These are phyloP conservation scores for Lactifluus hygrophoroides DNA, from an alignment of 768 basidiomycete species.

Conservation along the genomic window DNA sequence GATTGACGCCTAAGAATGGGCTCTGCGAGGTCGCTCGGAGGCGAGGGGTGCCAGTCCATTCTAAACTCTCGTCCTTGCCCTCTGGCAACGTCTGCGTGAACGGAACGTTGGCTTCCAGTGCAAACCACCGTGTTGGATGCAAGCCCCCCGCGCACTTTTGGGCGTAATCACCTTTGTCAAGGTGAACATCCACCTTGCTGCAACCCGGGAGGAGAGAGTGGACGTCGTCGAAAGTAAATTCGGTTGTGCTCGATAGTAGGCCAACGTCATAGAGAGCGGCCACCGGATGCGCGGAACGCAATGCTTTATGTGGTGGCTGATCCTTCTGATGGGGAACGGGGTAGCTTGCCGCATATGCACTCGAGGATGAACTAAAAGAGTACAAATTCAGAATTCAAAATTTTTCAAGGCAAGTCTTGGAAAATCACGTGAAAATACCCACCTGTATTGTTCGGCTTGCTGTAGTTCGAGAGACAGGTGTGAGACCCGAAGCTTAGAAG, in stretches of 20 bases:
- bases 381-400: too few species aligned
- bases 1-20: constrained; percentile 11
- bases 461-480: constrained; percentile 48
- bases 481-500: constrained; percentile 47
- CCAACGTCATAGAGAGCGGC: constrained; percentile 42
- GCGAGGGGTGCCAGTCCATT: constrained; percentile 11
- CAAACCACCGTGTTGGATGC: constrained; percentile 41
- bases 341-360: constrained; percentile 36
- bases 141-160: constrained; percentile 35
- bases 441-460: constrained; percentile 66
- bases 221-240: constrained; percentile 34
- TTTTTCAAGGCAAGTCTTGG: neutral
- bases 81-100: constrained; percentile 29
- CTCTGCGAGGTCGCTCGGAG: constrained; percentile 9
- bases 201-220: constrained; percentile 40
- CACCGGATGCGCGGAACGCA: constrained; percentile 46
- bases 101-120: constrained; percentile 47
- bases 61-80: neutral
- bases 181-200: constrained; percentile 39
- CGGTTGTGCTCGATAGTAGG: constrained; percentile 26
- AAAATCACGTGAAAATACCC: constrained; percentile 20
- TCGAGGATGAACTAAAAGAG: constrained; percentile 29
- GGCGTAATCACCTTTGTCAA: constrained; percentile 43
- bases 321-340: constrained; percentile 44
- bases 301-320: constrained; percentile 59